phyloP scores from a whole-genome alignment of 352 stramenopile genomes.

The Phytophthora hybrid region DNA sequence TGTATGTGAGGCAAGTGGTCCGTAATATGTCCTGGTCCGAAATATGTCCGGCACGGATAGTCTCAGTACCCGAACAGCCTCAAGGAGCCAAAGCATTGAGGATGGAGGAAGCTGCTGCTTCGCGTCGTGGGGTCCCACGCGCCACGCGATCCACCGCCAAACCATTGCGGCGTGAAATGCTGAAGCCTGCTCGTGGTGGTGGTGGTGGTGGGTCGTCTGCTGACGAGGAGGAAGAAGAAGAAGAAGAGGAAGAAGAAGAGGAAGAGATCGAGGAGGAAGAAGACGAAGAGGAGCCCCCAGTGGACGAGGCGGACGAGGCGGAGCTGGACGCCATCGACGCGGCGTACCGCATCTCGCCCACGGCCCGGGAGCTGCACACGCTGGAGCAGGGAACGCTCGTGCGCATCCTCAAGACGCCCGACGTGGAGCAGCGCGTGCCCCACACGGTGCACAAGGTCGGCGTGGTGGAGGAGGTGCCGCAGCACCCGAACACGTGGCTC shows the following conservation, averaged over 20 bases:
- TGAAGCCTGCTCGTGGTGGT: slow-evolving; percentile 13
- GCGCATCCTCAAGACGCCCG: slow-evolving; percentile 71
- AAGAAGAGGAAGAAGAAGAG: slow-evolving; percentile 52
- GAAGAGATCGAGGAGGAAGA: slow-evolving; percentile 68
- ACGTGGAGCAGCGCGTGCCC: slow-evolving; percentile 86
- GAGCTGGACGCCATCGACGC: slow-evolving; percentile 43
- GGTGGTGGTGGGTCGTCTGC: slow-evolving; percentile 30
- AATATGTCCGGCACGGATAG: too few relatives aligned
- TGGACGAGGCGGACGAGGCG: slow-evolving; percentile 58
- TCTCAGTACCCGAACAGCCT: neutral
- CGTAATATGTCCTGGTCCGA: too few relatives aligned
- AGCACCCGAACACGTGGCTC: slow-evolving; percentile 90
- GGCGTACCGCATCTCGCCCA: slow-evolving; percentile 34
- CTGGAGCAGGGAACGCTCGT: slow-evolving; percentile 73
- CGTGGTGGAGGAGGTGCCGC: slow-evolving; percentile 81
- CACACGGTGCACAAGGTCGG: slow-evolving; percentile 85
- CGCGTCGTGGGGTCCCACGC: slow-evolving; percentile 48
- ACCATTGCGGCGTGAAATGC: slow-evolving; percentile 29
- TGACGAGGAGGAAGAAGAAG: slow-evolving; percentile 51
- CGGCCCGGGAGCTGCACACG: slow-evolving; percentile 56
- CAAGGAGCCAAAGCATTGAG: neutral
- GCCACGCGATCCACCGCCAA: slow-evolving; percentile 53
- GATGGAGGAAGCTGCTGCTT: slow-evolving; percentile 29
- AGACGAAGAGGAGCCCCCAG: slow-evolving; percentile 48
- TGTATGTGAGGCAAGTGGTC: too few relatives aligned